These are phyloP conservation scores for Scheffersomyces segobiensis DNA, from an alignment of 1,139 yeast species.

Conservation along the genomic window DNA sequence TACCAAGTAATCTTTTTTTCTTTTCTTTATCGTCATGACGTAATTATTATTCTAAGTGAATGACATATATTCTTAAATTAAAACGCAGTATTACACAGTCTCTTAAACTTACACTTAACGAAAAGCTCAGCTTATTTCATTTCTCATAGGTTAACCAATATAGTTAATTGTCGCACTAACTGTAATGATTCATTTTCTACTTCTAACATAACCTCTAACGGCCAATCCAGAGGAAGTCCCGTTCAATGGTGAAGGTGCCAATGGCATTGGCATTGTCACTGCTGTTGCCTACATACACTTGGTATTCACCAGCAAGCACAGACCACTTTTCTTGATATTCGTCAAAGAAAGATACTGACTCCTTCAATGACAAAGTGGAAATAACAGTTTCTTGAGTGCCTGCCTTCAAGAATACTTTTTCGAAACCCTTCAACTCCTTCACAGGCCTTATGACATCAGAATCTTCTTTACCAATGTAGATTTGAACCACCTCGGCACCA, in stretches of 20 bases:
- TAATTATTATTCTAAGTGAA: not conserved
- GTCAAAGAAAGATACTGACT: conserved; percentile 11
- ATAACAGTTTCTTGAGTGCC: not conserved
- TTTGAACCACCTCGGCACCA: conserved; percentile 51
- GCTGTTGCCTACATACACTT: not conserved
- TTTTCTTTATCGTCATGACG: not conserved
- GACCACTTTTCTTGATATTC: conserved; percentile 10
- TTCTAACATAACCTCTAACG: not conserved
- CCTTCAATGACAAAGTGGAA: conserved; percentile 9
- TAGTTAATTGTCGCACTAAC: not conserved
- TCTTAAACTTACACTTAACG: not conserved
- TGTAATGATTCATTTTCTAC: not conserved
- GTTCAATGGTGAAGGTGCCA: not conserved
- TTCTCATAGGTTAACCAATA: not conserved
- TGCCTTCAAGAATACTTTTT: conserved; percentile 22
- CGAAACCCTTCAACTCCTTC: conserved; percentile 59
- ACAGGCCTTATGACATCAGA: conserved; percentile 50
- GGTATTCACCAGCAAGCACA: not conserved
- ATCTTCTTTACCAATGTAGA: conserved; percentile 40
- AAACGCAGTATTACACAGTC: not conserved
- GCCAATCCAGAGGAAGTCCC: not conserved
- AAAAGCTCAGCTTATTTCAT: not conserved
- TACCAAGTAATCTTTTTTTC: not conserved
- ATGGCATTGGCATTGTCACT: not conserved
- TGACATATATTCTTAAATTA: too few relatives aligned